Evolutionary conservation across 2,329 filamentous ascomycete species (phyloP), one percentile per base, ranked within the genome.

Genomic region (Bisporella sp.): DNA sequence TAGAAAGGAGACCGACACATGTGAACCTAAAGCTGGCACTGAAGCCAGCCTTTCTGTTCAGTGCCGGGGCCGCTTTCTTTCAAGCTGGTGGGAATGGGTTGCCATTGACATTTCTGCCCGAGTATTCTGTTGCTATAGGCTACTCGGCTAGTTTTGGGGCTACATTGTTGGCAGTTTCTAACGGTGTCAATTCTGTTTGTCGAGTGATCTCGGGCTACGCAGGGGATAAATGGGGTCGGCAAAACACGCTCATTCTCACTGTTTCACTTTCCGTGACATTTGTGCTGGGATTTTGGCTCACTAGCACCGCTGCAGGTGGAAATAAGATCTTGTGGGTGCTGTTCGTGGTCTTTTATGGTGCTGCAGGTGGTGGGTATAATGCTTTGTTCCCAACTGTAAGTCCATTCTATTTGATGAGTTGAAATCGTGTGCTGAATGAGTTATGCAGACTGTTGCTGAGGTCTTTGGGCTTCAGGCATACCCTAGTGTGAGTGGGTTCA

Each of bases 401-500:
- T 55, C 35, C 28, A 9, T 45, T 31, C 8, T 35, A 29, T 3
- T 13, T 30, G 12, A 1, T 7, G 31, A 46, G 11, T 41, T 13
- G 11, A 47, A 56, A n/a, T 47, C 43, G 45, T 32, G 46, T 29
- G 8, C 7, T 48, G 21, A 31, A 31, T 28, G 32, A 21, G 21
- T 21, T 41, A 31, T 12, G 12, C 31, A 59, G 57, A 67, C 71
- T 7, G 68, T 74, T 11, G 69, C 70, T n/a, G 72, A 75, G 52
- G 69, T 74, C 4, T 75, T 74, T 59, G 71, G 72, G 2, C 70
- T 74, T 31, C 66, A 69, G 50, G 69, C 71, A 44, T 75, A 74
- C 54, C 71, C 71, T 1, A 69, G 69, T 21, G 71, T 75, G 4
- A 75, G 73, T 54, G 71, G 70, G 2, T 74, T 73, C 49, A 69